phyloP scores from a whole-genome alignment of 305 asterid species.

The Fraxinus sp. region DNA sequence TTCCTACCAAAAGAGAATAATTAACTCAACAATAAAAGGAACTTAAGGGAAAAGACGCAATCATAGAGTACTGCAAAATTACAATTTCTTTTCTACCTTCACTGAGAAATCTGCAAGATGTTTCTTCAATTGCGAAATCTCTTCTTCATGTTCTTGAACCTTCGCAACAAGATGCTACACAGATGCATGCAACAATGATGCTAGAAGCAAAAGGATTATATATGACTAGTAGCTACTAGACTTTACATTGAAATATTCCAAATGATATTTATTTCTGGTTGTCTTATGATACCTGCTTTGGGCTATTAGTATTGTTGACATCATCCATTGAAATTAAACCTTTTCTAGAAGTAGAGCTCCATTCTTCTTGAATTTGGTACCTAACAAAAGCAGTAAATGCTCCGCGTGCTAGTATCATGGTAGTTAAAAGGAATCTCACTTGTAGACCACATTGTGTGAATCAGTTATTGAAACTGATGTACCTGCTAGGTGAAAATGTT shows the following conservation, averaged over 20 bases:
- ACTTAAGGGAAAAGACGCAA: constrained; percentile 15
- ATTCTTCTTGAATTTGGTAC: constrained; percentile 55
- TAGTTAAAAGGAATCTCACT: constrained; percentile 12
- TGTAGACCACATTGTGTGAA: constrained; percentile 7
- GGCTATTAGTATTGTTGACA: constrained; percentile 45
- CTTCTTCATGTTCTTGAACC: constrained; percentile 82
- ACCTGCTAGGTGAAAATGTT: constrained; percentile 66
- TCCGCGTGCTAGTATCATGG: constrained; percentile 1
- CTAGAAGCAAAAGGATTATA: constrained; percentile 19
- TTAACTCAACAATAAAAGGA: constrained; percentile 17
- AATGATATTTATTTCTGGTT: constrained; percentile 12
- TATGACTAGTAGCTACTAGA: constrained; percentile 1
- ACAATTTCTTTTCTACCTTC: constrained; percentile 49
- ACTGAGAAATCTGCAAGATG: constrained; percentile 77
- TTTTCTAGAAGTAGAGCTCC: constrained; percentile 48
- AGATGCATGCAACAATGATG: constrained; percentile 28
- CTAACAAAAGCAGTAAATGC: constrained; percentile 39
- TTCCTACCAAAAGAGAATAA: constrained; percentile 54
- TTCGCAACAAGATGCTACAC: constrained; percentile 61
- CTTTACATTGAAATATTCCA: not conserved
- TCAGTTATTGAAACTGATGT: constrained; percentile 22
- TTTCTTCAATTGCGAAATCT: constrained; percentile 68
- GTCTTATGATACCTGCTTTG: constrained; percentile 63
- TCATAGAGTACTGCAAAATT: constrained; percentile 20
- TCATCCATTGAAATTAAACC: constrained; percentile 58